Conservation (phyloP, 2,329 filamentous ascomycete species). For the Ilyonectria robusta region DNA sequence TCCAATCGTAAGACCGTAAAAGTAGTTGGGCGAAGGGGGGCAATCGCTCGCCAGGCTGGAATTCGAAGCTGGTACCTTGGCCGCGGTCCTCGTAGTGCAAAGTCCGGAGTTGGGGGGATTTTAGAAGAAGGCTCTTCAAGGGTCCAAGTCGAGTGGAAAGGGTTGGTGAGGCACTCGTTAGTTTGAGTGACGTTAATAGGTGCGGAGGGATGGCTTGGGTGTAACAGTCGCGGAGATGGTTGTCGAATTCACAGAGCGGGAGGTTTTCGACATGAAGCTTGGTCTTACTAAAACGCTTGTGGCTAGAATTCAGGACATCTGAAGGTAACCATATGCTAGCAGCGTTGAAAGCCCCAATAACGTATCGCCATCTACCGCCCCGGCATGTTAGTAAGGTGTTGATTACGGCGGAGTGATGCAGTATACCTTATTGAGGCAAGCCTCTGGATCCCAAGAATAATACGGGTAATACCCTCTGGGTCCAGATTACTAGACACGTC, state of each 20-base stretch:
- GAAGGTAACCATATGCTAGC: slow-evolving; percentile 55
- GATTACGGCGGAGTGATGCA: neutral
- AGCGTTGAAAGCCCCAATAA: slow-evolving; percentile 46
- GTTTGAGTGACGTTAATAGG: slow-evolving; percentile 57
- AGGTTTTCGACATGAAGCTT: slow-evolving; percentile 59
- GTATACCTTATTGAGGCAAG: slow-evolving; percentile 59
- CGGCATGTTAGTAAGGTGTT: slow-evolving; percentile 28
- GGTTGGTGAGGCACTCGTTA: slow-evolving; percentile 56
- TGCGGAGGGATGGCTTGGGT: slow-evolving; percentile 56
- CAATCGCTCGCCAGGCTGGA: slow-evolving; percentile 56
- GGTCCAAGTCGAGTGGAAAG: slow-evolving; percentile 58
- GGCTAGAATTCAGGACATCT: slow-evolving; percentile 53
- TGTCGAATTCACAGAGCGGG: slow-evolving; percentile 56
- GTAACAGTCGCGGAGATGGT: slow-evolving; percentile 54
- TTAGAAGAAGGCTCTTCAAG: slow-evolving; percentile 60
- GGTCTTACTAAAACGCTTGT: slow-evolving; percentile 48
- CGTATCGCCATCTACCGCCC: slow-evolving; percentile 56
- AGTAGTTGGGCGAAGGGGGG: slow-evolving; percentile 59
- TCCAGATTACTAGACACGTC: slow-evolving; percentile 58
- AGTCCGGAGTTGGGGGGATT: slow-evolving; percentile 52
- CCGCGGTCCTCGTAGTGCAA: slow-evolving; percentile 62
- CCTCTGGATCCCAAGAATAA: slow-evolving; percentile 54
- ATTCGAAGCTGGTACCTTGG: slow-evolving; percentile 61
- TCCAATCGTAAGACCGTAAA: slow-evolving; percentile 65
- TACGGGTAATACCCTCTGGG: slow-evolving; percentile 51